These are phyloP conservation scores for Saussurea involucrata DNA, from an alignment of 129 eudicot genomes.

Conservation along the genomic window DNA sequence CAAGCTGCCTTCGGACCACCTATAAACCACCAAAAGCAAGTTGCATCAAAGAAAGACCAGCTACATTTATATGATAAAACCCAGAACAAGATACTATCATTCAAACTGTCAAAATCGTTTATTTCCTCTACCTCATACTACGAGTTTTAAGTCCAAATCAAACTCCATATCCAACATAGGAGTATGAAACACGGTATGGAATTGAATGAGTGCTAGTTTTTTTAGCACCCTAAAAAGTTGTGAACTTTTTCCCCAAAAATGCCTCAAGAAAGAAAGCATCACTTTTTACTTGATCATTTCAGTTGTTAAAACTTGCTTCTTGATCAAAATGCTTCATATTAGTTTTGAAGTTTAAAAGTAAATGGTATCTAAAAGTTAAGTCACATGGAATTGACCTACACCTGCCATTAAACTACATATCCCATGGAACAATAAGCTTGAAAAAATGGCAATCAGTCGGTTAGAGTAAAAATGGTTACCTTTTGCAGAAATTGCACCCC, in stretches of 20 bases:
- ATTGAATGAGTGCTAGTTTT: no score
- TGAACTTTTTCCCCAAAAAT: no score
- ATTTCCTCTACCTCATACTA: no score
- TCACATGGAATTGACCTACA: not conserved
- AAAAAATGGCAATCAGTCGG: not conserved
- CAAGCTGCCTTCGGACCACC: constrained; percentile 92
- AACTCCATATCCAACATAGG: no score
- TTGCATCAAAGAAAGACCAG: no score
- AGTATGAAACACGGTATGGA: no score
- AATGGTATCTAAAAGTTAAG: not conserved
- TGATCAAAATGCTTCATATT: not conserved
- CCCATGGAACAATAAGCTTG: not conserved
- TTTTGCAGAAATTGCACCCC: constrained; percentile 75
- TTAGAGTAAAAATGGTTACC: constrained; percentile 37
- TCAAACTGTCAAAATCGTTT: no score
- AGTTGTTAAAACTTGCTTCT: not conserved
- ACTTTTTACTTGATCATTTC: not conserved
- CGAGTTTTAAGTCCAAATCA: no score
- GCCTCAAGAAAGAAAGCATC: not conserved
- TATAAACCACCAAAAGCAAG: constrained; percentile 1
- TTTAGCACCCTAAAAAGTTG: no score
- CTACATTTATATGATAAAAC: no score
- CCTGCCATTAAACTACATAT: not conserved
- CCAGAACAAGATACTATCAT: not conserved
- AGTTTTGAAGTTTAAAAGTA: not conserved